Base-by-base conservation (phyloP, 1,284 basidiomycete species). In the Trichosporon sp. region DNA sequence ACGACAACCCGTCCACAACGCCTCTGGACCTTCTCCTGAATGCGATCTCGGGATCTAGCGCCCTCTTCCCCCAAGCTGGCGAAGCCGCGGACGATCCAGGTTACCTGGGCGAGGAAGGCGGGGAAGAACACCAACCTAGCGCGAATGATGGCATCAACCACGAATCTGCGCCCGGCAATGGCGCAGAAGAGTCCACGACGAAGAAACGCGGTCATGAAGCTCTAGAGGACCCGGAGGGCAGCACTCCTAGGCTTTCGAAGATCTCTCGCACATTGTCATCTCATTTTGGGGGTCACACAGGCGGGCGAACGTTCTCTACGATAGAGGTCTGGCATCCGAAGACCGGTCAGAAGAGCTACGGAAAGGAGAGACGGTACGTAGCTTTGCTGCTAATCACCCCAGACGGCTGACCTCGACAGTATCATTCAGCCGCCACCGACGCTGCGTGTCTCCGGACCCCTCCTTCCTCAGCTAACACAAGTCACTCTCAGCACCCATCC, bases 11-110 rank as follows among this genome's bases (percentile, higher is more conserved):
- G 23, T 59, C 59, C 58, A 52, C 60, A 25, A 67, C 68, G 19
- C 76, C 78, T 4, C 67, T 79, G 32, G 75, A 78, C 64, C 66
- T 79, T 2, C 70, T 79, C 19, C 70, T 79, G 49, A 79, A 78
- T 44, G 78, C 78, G 21, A 78, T 79, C 52, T 67, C 70, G 2
- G 73, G 71, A 0, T 65, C 69, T 2, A 54, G 27, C 19, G 25
- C 27, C 25, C 27, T 36, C 5, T 46, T 27, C 32, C 34, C 25
- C 23, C 27, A 33, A 21, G 21, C 60, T 14, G 40, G 37, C 19
- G 60, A 56, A 6, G 25, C 60, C 6, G 56, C 44, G 36, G 61
- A 54, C 25, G 49, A 54, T n/a, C 8, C 44, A 5, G 58, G 9
- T 4, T 56, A 34, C 37, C 44, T 52, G 16, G 60, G 23, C 34